phyloP scores from a whole-genome alignment of 208 protist species.

The Trichomonas vaginalis region DNA sequence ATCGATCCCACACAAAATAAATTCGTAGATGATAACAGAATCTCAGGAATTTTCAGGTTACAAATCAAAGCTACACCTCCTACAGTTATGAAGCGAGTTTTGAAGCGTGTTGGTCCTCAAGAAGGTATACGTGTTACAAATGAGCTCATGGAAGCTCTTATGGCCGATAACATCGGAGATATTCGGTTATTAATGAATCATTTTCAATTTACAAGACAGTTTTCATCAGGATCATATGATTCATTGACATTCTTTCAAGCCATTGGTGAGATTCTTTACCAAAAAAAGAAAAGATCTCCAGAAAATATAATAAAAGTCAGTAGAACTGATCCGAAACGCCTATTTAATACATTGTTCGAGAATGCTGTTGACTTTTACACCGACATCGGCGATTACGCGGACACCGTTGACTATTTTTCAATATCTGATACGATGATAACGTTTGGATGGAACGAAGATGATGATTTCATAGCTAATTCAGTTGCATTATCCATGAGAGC shows the following conservation, averaged over 20 bases:
- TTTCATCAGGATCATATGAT: neutral
- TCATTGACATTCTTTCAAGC: neutral
- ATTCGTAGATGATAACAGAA: neutral
- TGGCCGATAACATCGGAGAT: neutral
- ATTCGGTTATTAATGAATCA: neutral
- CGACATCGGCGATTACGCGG: neutral
- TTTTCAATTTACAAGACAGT: neutral
- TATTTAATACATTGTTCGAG: neutral
- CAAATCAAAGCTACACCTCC: neutral
- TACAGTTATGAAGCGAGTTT: neutral
- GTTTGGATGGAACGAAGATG: neutral
- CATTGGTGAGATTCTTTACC: neutral
- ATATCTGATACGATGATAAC: neutral
- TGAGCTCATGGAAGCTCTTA: neutral
- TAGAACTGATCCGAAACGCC: neutral
- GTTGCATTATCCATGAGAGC: neutral
- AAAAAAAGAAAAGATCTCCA: neutral
- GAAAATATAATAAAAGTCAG: neutral
- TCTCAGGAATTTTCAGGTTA: neutral
- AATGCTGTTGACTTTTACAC: neutral
- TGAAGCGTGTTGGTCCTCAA: neutral
- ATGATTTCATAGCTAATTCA: neutral
- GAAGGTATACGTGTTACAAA: neutral
- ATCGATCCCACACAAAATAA: neutral
- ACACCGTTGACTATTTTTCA: neutral